These are phyloP conservation scores for Ganoderma sinense DNA, from an alignment of 1,284 basidiomycete species.

Conservation along the genomic window DNA sequence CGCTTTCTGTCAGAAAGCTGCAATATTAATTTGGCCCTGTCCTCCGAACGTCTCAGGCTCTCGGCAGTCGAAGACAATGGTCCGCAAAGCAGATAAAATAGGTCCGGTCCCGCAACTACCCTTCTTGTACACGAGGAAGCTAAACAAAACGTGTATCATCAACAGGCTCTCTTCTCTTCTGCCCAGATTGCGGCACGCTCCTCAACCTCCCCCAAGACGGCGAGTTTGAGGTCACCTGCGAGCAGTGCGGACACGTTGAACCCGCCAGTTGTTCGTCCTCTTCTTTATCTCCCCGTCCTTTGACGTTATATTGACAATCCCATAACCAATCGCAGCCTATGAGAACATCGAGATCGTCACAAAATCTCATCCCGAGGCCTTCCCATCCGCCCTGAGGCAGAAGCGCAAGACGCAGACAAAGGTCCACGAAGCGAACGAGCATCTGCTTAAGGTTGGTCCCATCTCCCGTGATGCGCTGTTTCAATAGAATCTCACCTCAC, in stretches of 20 bases:
- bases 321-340: constrained; percentile 70
- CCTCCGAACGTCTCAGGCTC: too few relatives aligned
- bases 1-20: not conserved
- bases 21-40: too few relatives aligned
- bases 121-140: not conserved
- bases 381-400: constrained; percentile 89
- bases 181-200: constrained; percentile 90
- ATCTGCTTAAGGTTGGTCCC: constrained; percentile 69
- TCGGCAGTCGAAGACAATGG: constrained; percentile 11
- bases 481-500: not conserved
- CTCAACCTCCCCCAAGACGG: constrained; percentile 86
- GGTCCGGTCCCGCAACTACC: constrained; percentile 28
- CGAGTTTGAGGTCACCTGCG: constrained; percentile 81
- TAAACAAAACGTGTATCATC: not conserved
- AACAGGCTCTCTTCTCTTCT: constrained; percentile 91
- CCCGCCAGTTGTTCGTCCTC: constrained; percentile 81
- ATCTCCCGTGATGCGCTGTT: not conserved
- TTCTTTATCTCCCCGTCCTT: not conserved
- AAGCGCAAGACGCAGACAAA: constrained; percentile 94
- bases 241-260: constrained; percentile 89
- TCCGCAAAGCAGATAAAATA: constrained; percentile 40
- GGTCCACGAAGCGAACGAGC: constrained; percentile 77
- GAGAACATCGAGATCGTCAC: constrained; percentile 93
- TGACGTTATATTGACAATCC: constrained; percentile 9
- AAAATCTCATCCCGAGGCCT: constrained; percentile 91